Evolutionary conservation across 805 yeast genomes (phyloP), one percentile per base, ranked within the genome.

Genomic region (Monosporozyma solicola): DNA sequence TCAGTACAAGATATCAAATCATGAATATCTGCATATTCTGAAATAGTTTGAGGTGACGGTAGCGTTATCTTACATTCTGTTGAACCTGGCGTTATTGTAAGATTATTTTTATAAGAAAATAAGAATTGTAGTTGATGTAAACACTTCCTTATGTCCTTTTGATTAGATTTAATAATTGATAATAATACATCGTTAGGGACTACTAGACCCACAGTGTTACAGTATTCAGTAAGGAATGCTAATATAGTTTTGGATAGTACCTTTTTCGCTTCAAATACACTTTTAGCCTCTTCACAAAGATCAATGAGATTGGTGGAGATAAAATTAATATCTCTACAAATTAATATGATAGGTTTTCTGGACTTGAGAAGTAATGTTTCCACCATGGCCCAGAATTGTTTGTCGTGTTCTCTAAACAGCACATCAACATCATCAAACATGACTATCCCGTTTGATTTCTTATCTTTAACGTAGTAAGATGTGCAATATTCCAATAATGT

Each of bases 341-440:
- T 84, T 13, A 88, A 56, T 1, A 87, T 75, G 0, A 88, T 75
- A 0, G 96, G 96, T 51, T 91, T 70, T 57, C 87, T 73, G 0
- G 88, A 76, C 16, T 78, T 75, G 39, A 74, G 73, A 41, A 89
- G 67, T 13, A 87, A 74, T 49, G 80, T 83, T 47, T 77, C 79
- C 2, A 89, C 74, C 2, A 84, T 81, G 0, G 74, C 62, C 97
- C 97, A 94, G 63, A 92, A 91, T 1, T 82, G 81, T 53, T 78
- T 80, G 61, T 94, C 98, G 33, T 79, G 81, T 43, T 77, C 80
- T 51, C 81, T 88, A 61, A 85, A 88, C 20, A 91, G 65, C 10
- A 87, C 73, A 64, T 92, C 96, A 43, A 87, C 91, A 61, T 92
- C 97, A 59, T 91, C 96, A 53, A 92, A 74, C 35, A 94, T 67